Percentiles rank a stretch among this genome's conserved stretches.
Conservation (phyloP, 2,329 filamentous ascomycete genomes). For the Beauveria medogensis region DNA sequence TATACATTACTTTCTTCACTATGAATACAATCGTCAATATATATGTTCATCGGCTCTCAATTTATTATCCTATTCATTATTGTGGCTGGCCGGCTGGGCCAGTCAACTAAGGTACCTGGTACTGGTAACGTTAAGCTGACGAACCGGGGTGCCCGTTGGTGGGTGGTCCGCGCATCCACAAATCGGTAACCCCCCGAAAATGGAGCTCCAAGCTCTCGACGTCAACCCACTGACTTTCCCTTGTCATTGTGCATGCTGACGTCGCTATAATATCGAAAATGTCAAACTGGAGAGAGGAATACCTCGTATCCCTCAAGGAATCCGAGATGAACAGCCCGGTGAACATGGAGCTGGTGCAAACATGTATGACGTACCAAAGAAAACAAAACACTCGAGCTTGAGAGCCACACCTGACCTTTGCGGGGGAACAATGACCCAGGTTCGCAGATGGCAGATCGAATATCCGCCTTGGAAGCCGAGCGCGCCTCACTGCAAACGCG, state of each 20-base stretch:
- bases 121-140: no score
- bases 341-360: constrained; percentile 62
- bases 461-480: constrained; percentile 54
- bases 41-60: no score
- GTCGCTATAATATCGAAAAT: constrained; percentile 22
- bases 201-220: no score
- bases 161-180: no score
- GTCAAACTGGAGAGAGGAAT: constrained; percentile 74
- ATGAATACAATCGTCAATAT: no score
- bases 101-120: no score
- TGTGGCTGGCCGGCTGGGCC: no score
- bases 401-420: constrained; percentile 14
- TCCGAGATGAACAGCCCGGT: constrained; percentile 59
- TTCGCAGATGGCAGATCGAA: constrained; percentile 58
- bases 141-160: no score
- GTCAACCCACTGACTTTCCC: neutral
- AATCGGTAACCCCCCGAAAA: no score
- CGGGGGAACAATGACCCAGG: constrained; percentile 33
- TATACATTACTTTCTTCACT: no score
- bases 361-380: constrained; percentile 50
- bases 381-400: neutral
- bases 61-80: no score
- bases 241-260: neutral
- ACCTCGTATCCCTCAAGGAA: constrained; percentile 64
- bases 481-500: constrained; percentile 33